phyloP scores from a whole-genome alignment of 805 yeast species.

The Yarrowia keelungensis region DNA sequence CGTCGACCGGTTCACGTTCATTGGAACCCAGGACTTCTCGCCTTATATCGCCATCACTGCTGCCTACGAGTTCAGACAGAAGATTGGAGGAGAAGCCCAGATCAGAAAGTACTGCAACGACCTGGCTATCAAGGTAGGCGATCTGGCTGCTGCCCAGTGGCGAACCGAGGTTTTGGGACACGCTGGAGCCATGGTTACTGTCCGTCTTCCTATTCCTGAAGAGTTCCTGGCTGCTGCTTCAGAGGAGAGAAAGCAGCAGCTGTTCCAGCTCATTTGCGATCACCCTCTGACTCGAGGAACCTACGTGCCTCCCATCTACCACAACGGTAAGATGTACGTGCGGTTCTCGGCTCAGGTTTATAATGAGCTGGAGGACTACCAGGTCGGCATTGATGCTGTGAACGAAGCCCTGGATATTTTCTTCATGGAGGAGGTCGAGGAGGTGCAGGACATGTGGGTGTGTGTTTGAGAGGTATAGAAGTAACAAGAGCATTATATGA shows the following conservation, averaged over 20 bases:
- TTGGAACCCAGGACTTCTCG: slow-evolving; percentile 60
- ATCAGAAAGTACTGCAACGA: slow-evolving; percentile 58
- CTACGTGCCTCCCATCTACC: slow-evolving; percentile 56
- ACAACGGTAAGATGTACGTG: slow-evolving; percentile 54
- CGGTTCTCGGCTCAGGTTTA: slow-evolving; percentile 69
- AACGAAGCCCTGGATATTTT: slow-evolving; percentile 48
- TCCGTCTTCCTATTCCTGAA: slow-evolving; percentile 51
- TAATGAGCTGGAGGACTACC: slow-evolving; percentile 63
- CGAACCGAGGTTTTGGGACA: slow-evolving; percentile 53
- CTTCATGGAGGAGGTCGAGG: slow-evolving; percentile 29
- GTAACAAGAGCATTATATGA: background rate
- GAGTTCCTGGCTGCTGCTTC: slow-evolving; percentile 41
- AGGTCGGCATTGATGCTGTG: slow-evolving; percentile 55
- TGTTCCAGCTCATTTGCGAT: slow-evolving; percentile 24
- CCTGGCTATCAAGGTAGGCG: slow-evolving; percentile 57
- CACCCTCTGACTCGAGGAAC: slow-evolving; percentile 50
- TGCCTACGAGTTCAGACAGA: slow-evolving; percentile 60
- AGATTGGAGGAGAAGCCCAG: slow-evolving; percentile 66
- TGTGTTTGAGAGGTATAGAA: background rate
- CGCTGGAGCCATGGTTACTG: slow-evolving; percentile 55
- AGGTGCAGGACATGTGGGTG: slow-evolving; percentile 28
- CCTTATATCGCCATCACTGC: slow-evolving; percentile 54
- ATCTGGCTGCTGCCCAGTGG: slow-evolving; percentile 53
- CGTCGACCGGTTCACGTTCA: slow-evolving; percentile 57
- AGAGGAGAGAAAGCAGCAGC: slow-evolving; percentile 41